A percentile compares a stretch with the other conserved stretches of the same genome.
phyloP scores from a whole-genome alignment of 805 yeast species.

The Candida insectalens region DNA sequence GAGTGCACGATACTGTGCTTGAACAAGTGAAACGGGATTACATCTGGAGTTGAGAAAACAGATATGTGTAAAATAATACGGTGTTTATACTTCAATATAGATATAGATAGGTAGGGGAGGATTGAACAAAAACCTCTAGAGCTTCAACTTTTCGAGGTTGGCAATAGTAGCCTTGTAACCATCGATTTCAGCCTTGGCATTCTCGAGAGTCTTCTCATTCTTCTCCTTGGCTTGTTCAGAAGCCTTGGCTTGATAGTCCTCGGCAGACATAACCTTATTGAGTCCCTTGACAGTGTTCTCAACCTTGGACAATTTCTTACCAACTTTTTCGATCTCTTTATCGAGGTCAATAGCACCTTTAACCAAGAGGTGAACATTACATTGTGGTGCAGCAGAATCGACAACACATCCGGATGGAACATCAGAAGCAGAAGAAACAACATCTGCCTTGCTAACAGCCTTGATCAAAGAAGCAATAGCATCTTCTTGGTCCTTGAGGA shows the following conservation, averaged over 20 bases:
- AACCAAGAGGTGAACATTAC: slow-evolving; percentile 82
- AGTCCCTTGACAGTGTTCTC: slow-evolving; percentile 49
- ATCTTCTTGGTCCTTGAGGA: slow-evolving; percentile 62
- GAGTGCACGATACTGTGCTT: slow-evolving; percentile 38
- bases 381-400: slow-evolving; percentile 68
- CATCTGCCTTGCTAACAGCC: slow-evolving; percentile 70
- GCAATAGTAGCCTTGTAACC: slow-evolving; percentile 81
- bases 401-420: slow-evolving; percentile 90
- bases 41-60: slow-evolving; percentile 37
- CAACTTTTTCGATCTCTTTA: slow-evolving; percentile 78
- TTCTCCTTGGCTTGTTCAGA: slow-evolving; percentile 70
- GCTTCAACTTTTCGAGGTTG: slow-evolving; percentile 72
- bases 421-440: slow-evolving; percentile 42
- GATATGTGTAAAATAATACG: neutral
- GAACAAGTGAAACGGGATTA: slow-evolving; percentile 42
- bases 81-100: neutral
- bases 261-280: slow-evolving; percentile 56
- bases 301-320: slow-evolving; percentile 63
- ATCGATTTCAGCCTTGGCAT: slow-evolving; percentile 75
- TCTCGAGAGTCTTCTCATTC: slow-evolving; percentile 59
- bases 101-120: too few relatives aligned
- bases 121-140: slow-evolving; percentile 19
- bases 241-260: slow-evolving; percentile 84
- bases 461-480: slow-evolving; percentile 89
- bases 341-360: slow-evolving; percentile 93